Evolutionary conservation across 495 filamentous ascomycete species (phyloP), one percentile per base, ranked within the genome.

Genomic region (Amniculicola lignicola): DNA sequence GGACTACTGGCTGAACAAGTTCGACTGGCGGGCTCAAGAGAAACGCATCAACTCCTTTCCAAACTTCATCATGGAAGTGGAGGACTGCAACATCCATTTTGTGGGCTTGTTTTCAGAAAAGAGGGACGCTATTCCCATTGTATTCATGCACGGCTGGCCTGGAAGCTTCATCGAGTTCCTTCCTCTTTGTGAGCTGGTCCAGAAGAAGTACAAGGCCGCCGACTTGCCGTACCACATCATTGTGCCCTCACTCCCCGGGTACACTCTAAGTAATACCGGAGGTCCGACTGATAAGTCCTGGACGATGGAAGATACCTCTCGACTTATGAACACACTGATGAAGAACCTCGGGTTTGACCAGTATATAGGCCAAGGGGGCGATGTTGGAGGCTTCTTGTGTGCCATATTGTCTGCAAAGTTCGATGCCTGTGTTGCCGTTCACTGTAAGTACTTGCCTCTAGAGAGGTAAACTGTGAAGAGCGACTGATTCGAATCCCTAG

Each of bases 351-450:
- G 84, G 0, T 84, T 87, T 47, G 72, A 66, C 4, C 67, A 68
- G 1, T 88, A 88, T 63, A 67, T 87, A 23, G 77, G 75, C 0
- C 81, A 86, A 57, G 85, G 86, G 1, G 86, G 85, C 14, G 84
- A 89, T 59, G 75, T 87, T 41, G 86, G 85, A 3, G 76, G 75
- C 57, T 62, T 69, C 5, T 46, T 87, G 18, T 72, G 75, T 0
- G 64, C 77, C 18, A 44, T 71, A 0, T 39, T 86, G 48, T 72
- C 68, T 1, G 70, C 69, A 7, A 54, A 68, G 0, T 66, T 67
- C 41, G 55, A 68, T 2, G 63, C 60, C 16, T 77, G 75, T 58
- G 75, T 73, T 54, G 75, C 69, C 14, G 59, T 72, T 16, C 74
- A 76, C 44, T 38, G 70, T 65, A 66, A 62, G 65, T n/a, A n/a